A percentile compares a stretch with the other conserved stretches of the same genome.
These are phyloP conservation scores for Ophiostoma novo-ulmi DNA, from an alignment of 2,329 filamentous ascomycete species.

Conservation along the genomic window DNA sequence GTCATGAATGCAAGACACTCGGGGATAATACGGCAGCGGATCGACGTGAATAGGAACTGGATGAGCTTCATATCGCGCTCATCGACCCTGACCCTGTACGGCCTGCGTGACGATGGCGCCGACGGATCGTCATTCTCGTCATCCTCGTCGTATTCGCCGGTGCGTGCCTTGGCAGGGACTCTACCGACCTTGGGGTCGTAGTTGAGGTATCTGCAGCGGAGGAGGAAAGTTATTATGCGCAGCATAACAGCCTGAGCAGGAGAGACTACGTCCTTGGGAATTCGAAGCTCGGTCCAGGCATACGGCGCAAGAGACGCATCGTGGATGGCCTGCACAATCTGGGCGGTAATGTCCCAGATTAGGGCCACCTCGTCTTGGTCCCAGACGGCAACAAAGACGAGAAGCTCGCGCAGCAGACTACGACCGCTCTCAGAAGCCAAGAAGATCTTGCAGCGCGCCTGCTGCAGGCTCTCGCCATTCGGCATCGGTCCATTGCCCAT, in stretches of 20 bases:
- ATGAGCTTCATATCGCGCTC: slow-evolving; percentile 59
- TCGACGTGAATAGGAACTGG: slow-evolving; percentile 88
- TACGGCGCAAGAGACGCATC: slow-evolving; percentile 86
- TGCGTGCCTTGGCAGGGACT: not conserved
- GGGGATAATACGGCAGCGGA: slow-evolving; percentile 85
- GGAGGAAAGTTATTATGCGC: slow-evolving; percentile 84
- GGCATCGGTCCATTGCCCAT: slow-evolving; percentile 62
- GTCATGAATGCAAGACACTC: slow-evolving; percentile 94
- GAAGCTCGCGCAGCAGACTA: slow-evolving; percentile 79
- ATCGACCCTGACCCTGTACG: slow-evolving; percentile 33
- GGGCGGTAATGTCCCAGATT: slow-evolving; percentile 93
- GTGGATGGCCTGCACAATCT: slow-evolving; percentile 90
- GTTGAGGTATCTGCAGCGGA: slow-evolving; percentile 44
- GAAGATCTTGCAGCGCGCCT: slow-evolving; percentile 82
- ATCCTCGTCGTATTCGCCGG: not conserved
- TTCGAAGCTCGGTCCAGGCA: slow-evolving; percentile 84
- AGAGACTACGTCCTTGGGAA: slow-evolving; percentile 93
- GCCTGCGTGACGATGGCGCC: not conserved
- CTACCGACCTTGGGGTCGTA: slow-evolving; percentile 1
- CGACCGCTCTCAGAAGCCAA: slow-evolving; percentile 85
- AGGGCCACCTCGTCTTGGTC: slow-evolving; percentile 88
- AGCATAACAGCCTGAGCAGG: slow-evolving; percentile 91
- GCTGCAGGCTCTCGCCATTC: slow-evolving; percentile 77
- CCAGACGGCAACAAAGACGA: slow-evolving; percentile 97
- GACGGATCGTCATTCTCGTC: slow-evolving; percentile 39